These are phyloP conservation scores for Carex parvula DNA, from an alignment of 176 grass and related monocot genomes.

Conservation along the genomic window DNA sequence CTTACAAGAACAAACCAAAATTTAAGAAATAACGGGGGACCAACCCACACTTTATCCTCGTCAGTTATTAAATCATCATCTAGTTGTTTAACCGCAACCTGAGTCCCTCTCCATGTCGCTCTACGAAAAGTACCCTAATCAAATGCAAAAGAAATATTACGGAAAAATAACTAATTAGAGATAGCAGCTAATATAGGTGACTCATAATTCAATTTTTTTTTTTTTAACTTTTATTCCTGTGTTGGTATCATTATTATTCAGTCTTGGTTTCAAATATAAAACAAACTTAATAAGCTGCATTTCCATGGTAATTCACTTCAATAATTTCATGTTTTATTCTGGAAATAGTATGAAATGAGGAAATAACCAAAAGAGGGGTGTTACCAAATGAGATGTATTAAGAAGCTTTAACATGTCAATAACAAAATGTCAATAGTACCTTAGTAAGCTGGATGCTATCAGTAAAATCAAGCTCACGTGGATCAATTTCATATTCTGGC, in stretches of 20 bases:
- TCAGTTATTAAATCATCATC: conserved; percentile 77
- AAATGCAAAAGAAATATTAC: conserved; percentile 27
- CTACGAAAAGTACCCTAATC: conserved; percentile 77
- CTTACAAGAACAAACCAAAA: conserved; percentile 16
- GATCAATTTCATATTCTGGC: conserved; percentile 88
- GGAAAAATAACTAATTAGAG: not conserved
- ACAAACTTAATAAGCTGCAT: not conserved
- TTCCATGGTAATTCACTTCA: not conserved
- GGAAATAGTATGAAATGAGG: not conserved
- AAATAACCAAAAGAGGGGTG: not conserved
- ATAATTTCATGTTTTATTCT: not conserved
- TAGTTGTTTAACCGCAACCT: conserved; percentile 89
- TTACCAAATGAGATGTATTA: not conserved
- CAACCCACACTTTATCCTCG: conserved; percentile 92
- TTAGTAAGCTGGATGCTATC: conserved; percentile 58
- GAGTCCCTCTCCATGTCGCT: conserved; percentile 87
- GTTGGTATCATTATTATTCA: not conserved
- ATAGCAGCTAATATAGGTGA: not conserved
- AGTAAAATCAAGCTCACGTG: conserved; percentile 71
- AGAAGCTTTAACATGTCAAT: not conserved
- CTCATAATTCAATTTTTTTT: not conserved
- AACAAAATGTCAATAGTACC: conserved; percentile 33
- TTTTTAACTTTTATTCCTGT: not conserved
- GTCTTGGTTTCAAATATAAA: not conserved
- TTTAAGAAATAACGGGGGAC: conserved; percentile 26